Conservation (phyloP, 1,284 basidiomycete genomes). For the Pseudozyma sp. region DNA sequence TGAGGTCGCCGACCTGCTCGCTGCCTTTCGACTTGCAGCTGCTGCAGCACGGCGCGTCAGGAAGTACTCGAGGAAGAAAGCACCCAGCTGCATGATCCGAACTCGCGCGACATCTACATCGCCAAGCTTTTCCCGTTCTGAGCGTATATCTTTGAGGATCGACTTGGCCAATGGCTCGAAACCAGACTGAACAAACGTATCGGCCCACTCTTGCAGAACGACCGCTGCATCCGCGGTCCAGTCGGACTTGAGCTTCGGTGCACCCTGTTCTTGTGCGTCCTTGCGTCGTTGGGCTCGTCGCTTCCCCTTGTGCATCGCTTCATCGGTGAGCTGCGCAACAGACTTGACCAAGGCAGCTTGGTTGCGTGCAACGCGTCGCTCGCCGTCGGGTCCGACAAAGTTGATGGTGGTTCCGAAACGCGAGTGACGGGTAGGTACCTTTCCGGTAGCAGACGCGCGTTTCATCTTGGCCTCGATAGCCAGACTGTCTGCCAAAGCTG, state of each 20-base stretch:
- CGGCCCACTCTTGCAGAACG: conserved; percentile 59
- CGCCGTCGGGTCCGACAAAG: conserved; percentile 60
- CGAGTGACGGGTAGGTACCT: conserved; percentile 58
- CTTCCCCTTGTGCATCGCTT: conserved; percentile 39
- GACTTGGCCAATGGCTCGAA: conserved; percentile 60
- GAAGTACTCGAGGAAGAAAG: conserved; percentile 68
- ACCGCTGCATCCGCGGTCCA: conserved; percentile 59
- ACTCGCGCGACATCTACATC: conserved; percentile 64
- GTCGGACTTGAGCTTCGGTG: conserved; percentile 43
- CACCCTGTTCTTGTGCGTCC: conserved; percentile 59
- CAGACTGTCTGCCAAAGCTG: conserved; percentile 49
- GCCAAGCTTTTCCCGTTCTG: conserved; percentile 65
- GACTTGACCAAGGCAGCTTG: conserved; percentile 57
- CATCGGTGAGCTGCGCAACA: conserved; percentile 57
- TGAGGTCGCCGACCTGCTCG: conserved; percentile 4
- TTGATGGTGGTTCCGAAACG: conserved; percentile 67
- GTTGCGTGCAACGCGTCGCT: conserved; percentile 55
- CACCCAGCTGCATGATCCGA: conserved; percentile 60
- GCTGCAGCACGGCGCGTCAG: conserved; percentile 47
- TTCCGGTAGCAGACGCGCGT: conserved; percentile 26
- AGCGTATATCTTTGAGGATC: conserved; percentile 64
- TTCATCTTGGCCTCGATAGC: conserved; percentile 54
- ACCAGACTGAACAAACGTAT: conserved; percentile 61
- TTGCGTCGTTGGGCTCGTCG: conserved; percentile 49
- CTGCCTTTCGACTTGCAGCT: conserved; percentile 15